Evolutionary conservation across 179 eudicot genomes (phyloP), one percentile per base, ranked within the genome.

Genomic region (Silene noctiflora): DNA sequence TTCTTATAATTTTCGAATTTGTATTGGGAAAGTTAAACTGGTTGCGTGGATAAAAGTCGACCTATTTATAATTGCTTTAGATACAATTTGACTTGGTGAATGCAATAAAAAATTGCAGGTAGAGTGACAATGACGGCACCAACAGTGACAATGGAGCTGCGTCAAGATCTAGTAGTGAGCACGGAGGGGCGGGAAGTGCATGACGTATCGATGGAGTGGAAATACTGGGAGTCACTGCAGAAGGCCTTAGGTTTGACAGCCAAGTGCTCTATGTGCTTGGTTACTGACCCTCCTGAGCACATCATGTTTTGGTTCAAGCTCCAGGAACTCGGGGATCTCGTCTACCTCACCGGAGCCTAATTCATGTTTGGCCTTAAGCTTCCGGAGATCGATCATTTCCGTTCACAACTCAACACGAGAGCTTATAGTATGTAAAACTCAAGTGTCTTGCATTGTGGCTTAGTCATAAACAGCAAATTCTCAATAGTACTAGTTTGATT

Each of bases 151-250:
- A 8, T 56, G 27, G n/a, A 56, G 10, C n/a, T 56, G 75, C n/a
- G 33, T 10, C 27, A 51, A 0, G 62, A 27, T 3, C 0, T 48
- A 6, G n/a, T 25, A 12, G 17, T 72, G 27, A 55, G 24, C 66
- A 55, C 51, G n/a, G 65, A 7, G 16, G 29, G 31, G 16, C 17
- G 17, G 51, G 66, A 56, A 31, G 10, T 7, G 64, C 51, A 72
- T 58, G 48, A 29, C 7, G 51, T 55, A 20, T 1, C 3, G 65
- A 55, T 72, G 46, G 65, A 56, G 3, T 72, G 75, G 75, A 64
- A n/a, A 56, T 33, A 55, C 63, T 72, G 75, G 75, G 75, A 72
- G 39, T 56, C 66, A 72, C n/a, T 72, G 75, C 14, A 27, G 29
- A 56, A 58, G 48, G 75, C 75, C 13, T 56, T 46, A 3, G 4